Evolutionary conservation across 768 basidiomycete genomes (phyloP), one percentile per base, ranked within the genome.

Genomic region (Mycena maculata): DNA sequence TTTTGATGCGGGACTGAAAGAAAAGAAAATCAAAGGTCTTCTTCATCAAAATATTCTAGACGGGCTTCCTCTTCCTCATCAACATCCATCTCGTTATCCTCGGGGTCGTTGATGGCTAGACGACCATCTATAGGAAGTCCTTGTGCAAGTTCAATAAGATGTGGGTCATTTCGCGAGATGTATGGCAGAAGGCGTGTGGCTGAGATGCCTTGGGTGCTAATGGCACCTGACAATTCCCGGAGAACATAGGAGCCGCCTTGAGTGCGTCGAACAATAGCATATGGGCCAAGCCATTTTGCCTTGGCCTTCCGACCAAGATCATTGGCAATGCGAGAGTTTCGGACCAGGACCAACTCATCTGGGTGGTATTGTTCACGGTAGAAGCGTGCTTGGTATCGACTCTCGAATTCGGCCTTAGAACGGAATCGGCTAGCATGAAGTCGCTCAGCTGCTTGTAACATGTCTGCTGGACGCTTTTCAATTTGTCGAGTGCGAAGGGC

Each of bases 401-500:
- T 16, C 16, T 52, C 49, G 22, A 52, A 52, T 16, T 52, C 30
- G 5, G 9, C 30, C 49, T 52, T 52, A 5, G 49, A 52, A 7
- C 11, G 30, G 12, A 52, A 2, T 11, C 49, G 31, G 11, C 30
- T 33, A 9, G 28, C n/a, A 11, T 4, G 28, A 2, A 52, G 49
- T 12, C 30, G 28, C 11, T 31, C 9, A 8, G 49, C 49, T 2
- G 49, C 49, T 20, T 52, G 4, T 1, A 5, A 20, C 1, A 52
- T 33, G 13, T 52, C 49, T 9, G 2, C 49, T 4, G 28, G 30
- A 6, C 31, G 49, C 20, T 22, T 70, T 18, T 75, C 49, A 0
- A 79, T 63, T 30, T 79, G 78, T 0, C 68, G 62, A 22, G 72
- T 74, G 5, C 68, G 52, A 12, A 73, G 52, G 0, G 73, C 73